Evolutionary conservation across 352 stramenopile species (phyloP).

Genomic region (Globisporangium middletonii): DNA sequence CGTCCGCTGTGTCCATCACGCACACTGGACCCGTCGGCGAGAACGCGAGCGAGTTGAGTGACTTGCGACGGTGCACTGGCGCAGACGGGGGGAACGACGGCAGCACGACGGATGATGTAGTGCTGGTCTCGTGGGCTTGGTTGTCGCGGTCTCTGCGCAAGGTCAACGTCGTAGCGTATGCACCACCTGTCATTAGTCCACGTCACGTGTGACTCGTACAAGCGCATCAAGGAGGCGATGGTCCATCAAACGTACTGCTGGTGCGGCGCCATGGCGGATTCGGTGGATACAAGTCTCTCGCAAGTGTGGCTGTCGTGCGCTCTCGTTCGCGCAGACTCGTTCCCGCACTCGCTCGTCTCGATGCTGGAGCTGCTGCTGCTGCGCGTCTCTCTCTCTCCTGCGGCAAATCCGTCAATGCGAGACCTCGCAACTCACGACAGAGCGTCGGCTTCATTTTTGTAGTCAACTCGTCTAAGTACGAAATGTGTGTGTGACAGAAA

Average conservation of each 20-base stretch:
- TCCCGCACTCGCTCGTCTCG: too few relatives aligned
- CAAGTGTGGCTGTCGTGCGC: background rate
- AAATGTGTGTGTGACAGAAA: slow-evolving; percentile 8
- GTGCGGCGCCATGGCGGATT: slow-evolving; percentile 29
- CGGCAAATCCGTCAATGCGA: slow-evolving; percentile 24
- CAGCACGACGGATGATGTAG: background rate
- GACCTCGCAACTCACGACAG: background rate
- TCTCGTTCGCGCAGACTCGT: background rate
- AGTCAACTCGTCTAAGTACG: background rate
- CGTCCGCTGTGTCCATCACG: slow-evolving; percentile 2
- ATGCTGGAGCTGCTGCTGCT: too few relatives aligned
- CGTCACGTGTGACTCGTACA: background rate
- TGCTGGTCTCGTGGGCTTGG: slow-evolving; percentile 2
- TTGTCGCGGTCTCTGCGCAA: slow-evolving; percentile 9
- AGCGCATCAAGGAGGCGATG: background rate
- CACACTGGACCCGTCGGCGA: slow-evolving; percentile 6
- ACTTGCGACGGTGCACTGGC: slow-evolving; percentile 6
- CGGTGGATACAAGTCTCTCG: background rate
- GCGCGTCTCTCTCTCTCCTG: slow-evolving; percentile 5
- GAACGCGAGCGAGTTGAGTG: background rate
- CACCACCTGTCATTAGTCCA: background rate
- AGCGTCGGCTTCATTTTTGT: too few relatives aligned
- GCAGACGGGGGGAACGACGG: background rate
- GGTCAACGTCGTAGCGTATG: background rate
- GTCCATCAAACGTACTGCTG: slow-evolving; percentile 23